Evolutionary conservation across 495 filamentous ascomycete species (phyloP), one percentile per base, ranked within the genome.

Genomic region (Podospora conica): DNA sequence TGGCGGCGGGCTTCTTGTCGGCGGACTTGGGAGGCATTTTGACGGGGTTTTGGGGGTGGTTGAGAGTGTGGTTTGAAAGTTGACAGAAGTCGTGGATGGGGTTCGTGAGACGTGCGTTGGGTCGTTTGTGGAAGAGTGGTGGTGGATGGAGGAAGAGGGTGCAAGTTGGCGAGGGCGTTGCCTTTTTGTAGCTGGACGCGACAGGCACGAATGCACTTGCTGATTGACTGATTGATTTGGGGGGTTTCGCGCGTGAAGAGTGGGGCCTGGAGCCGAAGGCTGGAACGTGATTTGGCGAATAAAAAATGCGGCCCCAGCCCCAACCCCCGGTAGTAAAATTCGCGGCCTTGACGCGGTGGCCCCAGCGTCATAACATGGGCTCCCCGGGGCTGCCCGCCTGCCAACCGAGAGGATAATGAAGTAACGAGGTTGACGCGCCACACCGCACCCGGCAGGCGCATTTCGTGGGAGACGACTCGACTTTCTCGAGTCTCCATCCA

Each of bases 1-100:
- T 98, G 84, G 90, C 78, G 86, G 93, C 95, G 84, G 91, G 91
- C 82, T 94, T 94, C 89, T 96, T 97, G 91, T 97, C 93, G 75
- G 91, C 90, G 77, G 91, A 90, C 85, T 97, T 97, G 69, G 93
- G 93, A 85, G 93, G 87, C 93, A 96, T 96, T 88, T 76, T 89
- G 88, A 77, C 73, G 20, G 29, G 61, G 40, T n/a, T 48, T 74
- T 69, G 68, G 74, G 66, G 53, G 70, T 69, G 71, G 62, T 71
- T 69, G 63, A 63, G 69, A 69, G 69, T 72, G 66, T 64, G 65
- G 69, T 68, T 71, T 73, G 71, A 75, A 63, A 69, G 58, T 68
- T 70, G 69, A 71, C 71, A 66, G 74, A 75, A 75, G 74, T 73
- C 72, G 71, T 66, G 71, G 77, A 77, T 79, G 74, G 25, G 55